phyloP scores from a whole-genome alignment of 169 alveolate species.

The Neospora caninum region DNA sequence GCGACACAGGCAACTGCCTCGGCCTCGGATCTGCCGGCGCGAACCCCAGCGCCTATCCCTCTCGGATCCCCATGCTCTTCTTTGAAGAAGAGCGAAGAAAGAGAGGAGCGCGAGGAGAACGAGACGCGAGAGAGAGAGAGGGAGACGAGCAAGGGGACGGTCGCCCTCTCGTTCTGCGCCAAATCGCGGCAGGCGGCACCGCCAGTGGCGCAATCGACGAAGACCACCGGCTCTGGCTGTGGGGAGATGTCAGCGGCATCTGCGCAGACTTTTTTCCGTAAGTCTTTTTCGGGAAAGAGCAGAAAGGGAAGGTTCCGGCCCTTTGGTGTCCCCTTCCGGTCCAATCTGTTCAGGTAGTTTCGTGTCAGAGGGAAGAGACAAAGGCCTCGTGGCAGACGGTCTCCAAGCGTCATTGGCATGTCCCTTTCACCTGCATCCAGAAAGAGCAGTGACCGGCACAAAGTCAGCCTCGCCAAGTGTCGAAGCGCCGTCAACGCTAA shows the following conservation, averaged over 20 bases:
- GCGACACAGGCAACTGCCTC: slow-evolving; percentile 54
- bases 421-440: too few species aligned
- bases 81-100: neutral
- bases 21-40: slow-evolving; percentile 41
- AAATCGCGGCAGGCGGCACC: slow-evolving; percentile 62
- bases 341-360: too few species aligned
- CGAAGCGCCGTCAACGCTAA: too few species aligned
- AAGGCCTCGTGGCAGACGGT: too few species aligned
- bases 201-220: slow-evolving; percentile 11
- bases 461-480: too few species aligned
- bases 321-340: too few species aligned
- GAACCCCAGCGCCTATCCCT: neutral
- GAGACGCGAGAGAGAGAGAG: neutral
- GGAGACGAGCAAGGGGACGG: slow-evolving; percentile 15
- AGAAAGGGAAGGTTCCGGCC: too few species aligned
- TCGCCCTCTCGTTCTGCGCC: slow-evolving; percentile 11
- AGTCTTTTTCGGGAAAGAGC: neutral
- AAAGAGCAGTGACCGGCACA: too few species aligned
- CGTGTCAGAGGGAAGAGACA: too few species aligned
- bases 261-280: neutral
- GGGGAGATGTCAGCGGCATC: slow-evolving; percentile 40
- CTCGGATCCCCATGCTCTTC: slow-evolving; percentile 23
- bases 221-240: slow-evolving; percentile 29
- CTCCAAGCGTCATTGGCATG: too few species aligned
- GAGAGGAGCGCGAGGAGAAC: neutral